Percentiles rank a stretch among this genome's conserved stretches.
These are phyloP conservation scores for Tinospora cordifolia DNA, from an alignment of 164 flowering plant genomes.

Conservation along the genomic window DNA sequence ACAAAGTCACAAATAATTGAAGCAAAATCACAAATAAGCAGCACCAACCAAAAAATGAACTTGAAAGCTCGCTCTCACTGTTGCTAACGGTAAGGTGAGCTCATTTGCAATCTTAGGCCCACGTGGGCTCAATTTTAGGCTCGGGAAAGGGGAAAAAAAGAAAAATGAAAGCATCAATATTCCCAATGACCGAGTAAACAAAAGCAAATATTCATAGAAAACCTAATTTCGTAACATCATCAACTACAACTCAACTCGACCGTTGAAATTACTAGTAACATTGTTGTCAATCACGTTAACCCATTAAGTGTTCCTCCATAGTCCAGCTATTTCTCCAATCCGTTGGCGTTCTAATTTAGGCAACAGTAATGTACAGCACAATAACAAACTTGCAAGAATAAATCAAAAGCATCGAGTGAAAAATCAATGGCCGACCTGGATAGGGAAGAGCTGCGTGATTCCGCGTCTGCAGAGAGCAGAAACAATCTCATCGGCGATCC, in stretches of 20 bases:
- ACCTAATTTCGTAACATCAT: background rate
- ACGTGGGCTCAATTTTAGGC: too few species aligned
- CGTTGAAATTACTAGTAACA: too few species aligned
- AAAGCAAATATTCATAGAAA: too few species aligned
- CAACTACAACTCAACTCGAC: background rate
- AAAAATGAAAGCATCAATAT: too few species aligned
- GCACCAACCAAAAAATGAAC: background rate
- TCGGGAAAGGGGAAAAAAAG: too few species aligned
- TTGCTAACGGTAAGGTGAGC: background rate
- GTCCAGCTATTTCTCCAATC: too few species aligned
- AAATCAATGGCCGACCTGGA: conserved; percentile 18
- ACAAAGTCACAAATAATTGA: too few species aligned
- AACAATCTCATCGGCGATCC: conserved; percentile 28
- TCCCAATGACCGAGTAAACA: too few species aligned
- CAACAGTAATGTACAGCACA: background rate
- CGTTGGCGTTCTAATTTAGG: too few species aligned
- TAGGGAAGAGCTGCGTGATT: conserved; percentile 31
- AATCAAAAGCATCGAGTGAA: background rate
- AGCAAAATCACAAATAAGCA: background rate
- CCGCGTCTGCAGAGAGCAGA: conserved; percentile 24
- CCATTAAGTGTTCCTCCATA: too few species aligned
- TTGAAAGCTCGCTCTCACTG: background rate
- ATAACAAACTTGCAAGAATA: background rate
- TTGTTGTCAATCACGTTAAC: too few species aligned
- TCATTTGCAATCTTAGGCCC: too few species aligned